Conservation (phyloP, 192 early-diverging fungal genomes). For the Coemansia sp. region DNA sequence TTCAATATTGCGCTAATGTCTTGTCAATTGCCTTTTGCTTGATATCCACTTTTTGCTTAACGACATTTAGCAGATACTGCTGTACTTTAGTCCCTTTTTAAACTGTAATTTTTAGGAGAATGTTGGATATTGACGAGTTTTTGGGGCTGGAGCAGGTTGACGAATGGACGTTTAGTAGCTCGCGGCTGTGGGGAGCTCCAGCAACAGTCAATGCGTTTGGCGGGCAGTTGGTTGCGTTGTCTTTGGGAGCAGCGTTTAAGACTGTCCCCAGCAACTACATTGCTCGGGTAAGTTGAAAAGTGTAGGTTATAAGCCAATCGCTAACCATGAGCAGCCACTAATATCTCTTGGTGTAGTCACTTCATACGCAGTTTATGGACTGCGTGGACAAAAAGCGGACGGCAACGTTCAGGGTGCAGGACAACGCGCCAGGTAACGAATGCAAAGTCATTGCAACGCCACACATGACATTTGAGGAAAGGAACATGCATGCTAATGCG, state of each 20-base stretch:
- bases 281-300: slow-evolving; percentile 16
- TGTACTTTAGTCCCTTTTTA: too few species aligned
- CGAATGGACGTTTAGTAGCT: slow-evolving; percentile 1
- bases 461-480: background rate
- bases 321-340: background rate
- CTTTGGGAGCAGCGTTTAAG: slow-evolving; percentile 24
- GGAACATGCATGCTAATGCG: slow-evolving; percentile 3
- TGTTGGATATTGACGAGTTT: slow-evolving; percentile 14
- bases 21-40: background rate
- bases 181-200: slow-evolving; percentile 19
- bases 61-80: too few species aligned
- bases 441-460: background rate
- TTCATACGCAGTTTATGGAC: slow-evolving; percentile 28
- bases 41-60: too few species aligned
- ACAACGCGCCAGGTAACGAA: background rate
- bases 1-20: background rate
- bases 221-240: slow-evolving; percentile 23
- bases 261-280: slow-evolving; percentile 16
- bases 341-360: slow-evolving; percentile 7
- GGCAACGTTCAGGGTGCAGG: slow-evolving; percentile 12
- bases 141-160: slow-evolving; percentile 16
- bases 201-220: slow-evolving; percentile 13
- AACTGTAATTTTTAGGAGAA: background rate
- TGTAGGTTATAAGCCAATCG: too few species aligned
- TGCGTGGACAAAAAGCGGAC: slow-evolving; percentile 4